These are phyloP conservation scores for Cardamine resedifolia DNA, from an alignment of 345 rosid genomes.

Conservation along the genomic window DNA sequence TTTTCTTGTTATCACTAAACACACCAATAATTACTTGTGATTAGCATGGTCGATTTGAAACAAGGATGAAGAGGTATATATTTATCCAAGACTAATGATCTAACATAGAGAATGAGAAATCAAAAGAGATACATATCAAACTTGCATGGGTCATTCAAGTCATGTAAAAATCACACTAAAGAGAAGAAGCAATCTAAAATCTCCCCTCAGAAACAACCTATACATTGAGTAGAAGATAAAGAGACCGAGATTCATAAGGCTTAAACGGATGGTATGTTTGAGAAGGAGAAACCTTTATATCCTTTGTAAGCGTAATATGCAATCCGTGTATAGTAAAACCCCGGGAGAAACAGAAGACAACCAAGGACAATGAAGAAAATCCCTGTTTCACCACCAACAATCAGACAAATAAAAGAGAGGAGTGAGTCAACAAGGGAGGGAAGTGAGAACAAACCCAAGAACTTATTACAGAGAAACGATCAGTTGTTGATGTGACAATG, in stretches of 20 bases:
- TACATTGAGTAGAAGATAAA: conserved; percentile 29
- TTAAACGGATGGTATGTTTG: conserved; percentile 85
- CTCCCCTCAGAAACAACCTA: conserved; percentile 8
- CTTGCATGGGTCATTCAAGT: conserved; percentile 28
- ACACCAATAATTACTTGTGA: neutral
- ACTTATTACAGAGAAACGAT: neutral
- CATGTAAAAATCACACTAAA: conserved; percentile 30
- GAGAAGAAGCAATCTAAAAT: conserved; percentile 7
- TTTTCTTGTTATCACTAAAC: neutral
- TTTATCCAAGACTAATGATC: conserved; percentile 11
- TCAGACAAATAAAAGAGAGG: neutral
- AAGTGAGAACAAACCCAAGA: neutral
- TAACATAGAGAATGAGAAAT: conserved; percentile 19
- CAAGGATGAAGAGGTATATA: neutral
- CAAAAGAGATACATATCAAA: conserved; percentile 25
- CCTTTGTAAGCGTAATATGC: conserved; percentile 98
- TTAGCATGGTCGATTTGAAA: neutral
- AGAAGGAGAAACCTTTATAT: conserved; percentile 93
- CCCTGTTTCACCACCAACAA: conserved; percentile 50
- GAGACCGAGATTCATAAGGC: neutral
- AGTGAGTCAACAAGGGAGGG: conserved; percentile 23
- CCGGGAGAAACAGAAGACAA: conserved; percentile 82
- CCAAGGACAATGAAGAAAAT: conserved; percentile 86
- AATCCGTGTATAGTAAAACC: conserved; percentile 88
- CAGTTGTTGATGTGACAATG: neutral